These are phyloP conservation scores for Themeda triandra DNA, from an alignment of 176 grass and related monocot genomes.

Conservation along the genomic window DNA sequence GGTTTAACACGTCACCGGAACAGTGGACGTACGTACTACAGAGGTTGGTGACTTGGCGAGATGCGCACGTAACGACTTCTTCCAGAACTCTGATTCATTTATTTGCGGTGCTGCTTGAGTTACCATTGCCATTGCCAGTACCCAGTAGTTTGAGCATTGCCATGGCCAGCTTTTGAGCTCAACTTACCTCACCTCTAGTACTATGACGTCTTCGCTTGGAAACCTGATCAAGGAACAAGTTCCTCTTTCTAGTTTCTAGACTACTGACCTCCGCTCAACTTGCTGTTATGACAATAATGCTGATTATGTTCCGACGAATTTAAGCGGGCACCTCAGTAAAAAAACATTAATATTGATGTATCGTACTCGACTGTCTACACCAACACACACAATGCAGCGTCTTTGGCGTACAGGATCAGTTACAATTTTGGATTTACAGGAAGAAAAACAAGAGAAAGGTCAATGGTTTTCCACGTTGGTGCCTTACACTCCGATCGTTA, in stretches of 20 bases:
- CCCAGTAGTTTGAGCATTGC: background rate
- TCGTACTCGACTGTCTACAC: too few relatives aligned
- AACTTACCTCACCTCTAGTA: background rate
- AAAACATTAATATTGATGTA: too few relatives aligned
- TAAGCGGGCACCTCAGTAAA: too few relatives aligned
- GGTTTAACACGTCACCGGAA: background rate
- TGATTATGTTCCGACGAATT: too few relatives aligned
- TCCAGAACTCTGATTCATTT: background rate
- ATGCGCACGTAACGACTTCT: background rate
- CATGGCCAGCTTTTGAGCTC: background rate
- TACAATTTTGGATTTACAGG: too few relatives aligned
- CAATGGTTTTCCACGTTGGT: background rate
- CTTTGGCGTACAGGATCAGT: too few relatives aligned
- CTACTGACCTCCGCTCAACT: too few relatives aligned
- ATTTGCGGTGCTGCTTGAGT: background rate
- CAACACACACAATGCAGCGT: too few relatives aligned
- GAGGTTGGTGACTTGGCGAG: background rate
- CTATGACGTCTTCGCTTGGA: background rate
- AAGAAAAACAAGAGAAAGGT: background rate
- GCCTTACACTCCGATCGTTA: background rate
- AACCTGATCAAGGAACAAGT: too few relatives aligned
- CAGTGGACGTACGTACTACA: background rate
- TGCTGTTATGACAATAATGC: too few relatives aligned
- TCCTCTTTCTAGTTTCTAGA: too few relatives aligned
- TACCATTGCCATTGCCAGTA: background rate